Evolutionary conservation across 768 basidiomycete species (phyloP), one percentile per base, ranked within the genome.

Genomic region (Kwoniella sp.): DNA sequence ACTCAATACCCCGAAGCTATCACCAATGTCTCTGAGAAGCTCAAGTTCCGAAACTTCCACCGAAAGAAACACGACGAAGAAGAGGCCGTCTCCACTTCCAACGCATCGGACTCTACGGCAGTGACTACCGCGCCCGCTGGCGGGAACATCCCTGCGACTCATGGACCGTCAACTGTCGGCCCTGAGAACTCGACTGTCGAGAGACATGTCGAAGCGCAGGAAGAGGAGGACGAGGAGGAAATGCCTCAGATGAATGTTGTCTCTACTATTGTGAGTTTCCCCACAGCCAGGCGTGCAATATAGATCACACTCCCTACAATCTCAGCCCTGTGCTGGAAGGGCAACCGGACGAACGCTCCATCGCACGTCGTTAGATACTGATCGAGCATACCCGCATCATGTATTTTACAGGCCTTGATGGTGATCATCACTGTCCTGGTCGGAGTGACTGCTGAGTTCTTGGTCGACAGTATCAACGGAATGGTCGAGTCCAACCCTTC

Each of bases 381-480:
- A n/a, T n/a, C n/a, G n/a, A n/a, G n/a, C n/a, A n/a, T n/a, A n/a
- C n/a, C n/a, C n/a, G n/a, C n/a, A n/a, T n/a, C n/a, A n/a, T n/a
- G 33, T 33, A 13, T 5, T 33, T 13, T 33, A 13, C 33, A 76
- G 70, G 58, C 59, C 25, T 52, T 73, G 49, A 72, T 77, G 70
- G 66, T 77, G 25, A 47, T 77, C 48, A 67, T 70, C 53, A 73
- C 76, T 13, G 75, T 72, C 17, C 33, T 86, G 5, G 86, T 85
- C 24, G 83, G 86, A 12, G 76, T 89, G 61, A 87, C 84, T 6
- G 88, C 88, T 10, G 88, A 84, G 70, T 83, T 77, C 81, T 84
- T 97, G 4, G 91, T 97, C 3, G 86, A 85, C 70, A 90, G 90
- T 2, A 94, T 96, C 68, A 81, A 85, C 65, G 90, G 90, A 13